A percentile compares a stretch with the other conserved stretches of the same genome.
Evolutionary conservation across 2,329 filamentous ascomycete genomes (phyloP).

Genomic region (Periglandula ipomoeae): DNA sequence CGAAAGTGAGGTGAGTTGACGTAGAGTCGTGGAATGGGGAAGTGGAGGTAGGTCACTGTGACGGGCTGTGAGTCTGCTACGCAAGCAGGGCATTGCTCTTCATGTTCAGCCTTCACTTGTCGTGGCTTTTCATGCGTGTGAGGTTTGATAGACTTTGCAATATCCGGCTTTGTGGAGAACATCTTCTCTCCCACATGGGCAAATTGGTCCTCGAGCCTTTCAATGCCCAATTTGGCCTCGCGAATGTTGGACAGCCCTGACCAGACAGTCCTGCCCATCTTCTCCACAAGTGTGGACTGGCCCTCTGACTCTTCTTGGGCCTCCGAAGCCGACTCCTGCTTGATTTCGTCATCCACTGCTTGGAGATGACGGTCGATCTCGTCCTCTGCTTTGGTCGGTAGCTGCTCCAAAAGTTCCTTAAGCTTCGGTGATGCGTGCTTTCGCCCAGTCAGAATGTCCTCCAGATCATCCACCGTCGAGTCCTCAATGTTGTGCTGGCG

Average conservation of each 20-base stretch:
- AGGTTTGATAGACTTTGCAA: not conserved
- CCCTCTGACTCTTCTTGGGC: slow-evolving; percentile 21
- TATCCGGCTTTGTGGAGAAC: slow-evolving; percentile 4
- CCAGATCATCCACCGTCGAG: slow-evolving; percentile 50
- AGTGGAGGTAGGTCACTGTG: slow-evolving; percentile 26
- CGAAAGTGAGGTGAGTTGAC: slow-evolving; percentile 32
- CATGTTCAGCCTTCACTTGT: not conserved
- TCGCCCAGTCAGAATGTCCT: slow-evolving; percentile 36
- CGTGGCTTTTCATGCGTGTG: slow-evolving; percentile 6
- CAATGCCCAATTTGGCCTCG: slow-evolving; percentile 48
- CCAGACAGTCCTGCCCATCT: slow-evolving; percentile 44
- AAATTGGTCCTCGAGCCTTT: slow-evolving; percentile 45
- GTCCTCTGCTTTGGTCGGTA: slow-evolving; percentile 15
- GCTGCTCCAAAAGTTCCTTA: slow-evolving; percentile 16
- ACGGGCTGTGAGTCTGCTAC: slow-evolving; percentile 5
- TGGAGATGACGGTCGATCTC: slow-evolving; percentile 11
- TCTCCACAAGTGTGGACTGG: slow-evolving; percentile 35
- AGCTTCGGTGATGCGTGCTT: slow-evolving; percentile 19
- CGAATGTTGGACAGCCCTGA: slow-evolving; percentile 43
- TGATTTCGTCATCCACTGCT: slow-evolving; percentile 1
- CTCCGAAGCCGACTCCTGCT: slow-evolving; percentile 3
- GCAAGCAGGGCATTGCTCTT: slow-evolving; percentile 12
- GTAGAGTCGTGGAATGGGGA: slow-evolving; percentile 41
- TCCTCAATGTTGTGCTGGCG: slow-evolving; percentile 46
- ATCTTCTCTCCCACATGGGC: slow-evolving; percentile 26